Conservation (phyloP, 2,329 filamentous ascomycete genomes). For the Penicillium oxalicum region DNA sequence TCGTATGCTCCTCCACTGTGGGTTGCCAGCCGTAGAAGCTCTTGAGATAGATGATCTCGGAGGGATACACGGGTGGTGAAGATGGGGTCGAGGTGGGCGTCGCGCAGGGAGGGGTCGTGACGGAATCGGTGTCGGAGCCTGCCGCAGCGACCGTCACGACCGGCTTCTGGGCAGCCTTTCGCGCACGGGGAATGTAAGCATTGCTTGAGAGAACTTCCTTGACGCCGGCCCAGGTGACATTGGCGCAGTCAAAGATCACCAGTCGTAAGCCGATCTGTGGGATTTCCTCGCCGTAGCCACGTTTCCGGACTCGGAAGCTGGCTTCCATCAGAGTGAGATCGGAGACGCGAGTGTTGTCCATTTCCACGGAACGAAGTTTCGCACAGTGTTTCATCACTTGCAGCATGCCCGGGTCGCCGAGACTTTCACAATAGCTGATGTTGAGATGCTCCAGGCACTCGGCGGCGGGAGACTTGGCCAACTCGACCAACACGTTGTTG, state of each 20-base stretch:
- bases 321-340: constrained; percentile 82
- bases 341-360: constrained; percentile 90
- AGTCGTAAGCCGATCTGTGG: constrained; percentile 64
- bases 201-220: constrained; percentile 83
- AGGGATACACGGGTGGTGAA: constrained; percentile 50
- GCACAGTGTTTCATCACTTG: constrained; percentile 72
- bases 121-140: constrained; percentile 15
- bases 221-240: constrained; percentile 88
- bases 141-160: constrained; percentile 32
- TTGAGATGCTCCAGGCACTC: constrained; percentile 69
- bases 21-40: constrained; percentile 95
- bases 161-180: constrained; percentile 19
- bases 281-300: constrained; percentile 47
- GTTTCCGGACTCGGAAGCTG: constrained; percentile 67
- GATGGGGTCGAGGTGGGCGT: constrained; percentile 20
- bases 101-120: constrained; percentile 23
- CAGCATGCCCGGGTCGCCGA: constrained; percentile 79
- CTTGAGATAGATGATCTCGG: constrained; percentile 77
- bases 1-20: constrained; percentile 89
- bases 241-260: constrained; percentile 84
- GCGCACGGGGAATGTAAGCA: constrained; percentile 59
- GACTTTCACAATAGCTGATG: constrained; percentile 79
- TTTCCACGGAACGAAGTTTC: constrained; percentile 63
- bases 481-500: constrained; percentile 65
- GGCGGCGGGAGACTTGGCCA: constrained; percentile 72